Percentiles rank a stretch among this genome's conserved stretches.
phyloP scores from a whole-genome alignment of 177 flowering plant genomes.

The Viscum album region DNA sequence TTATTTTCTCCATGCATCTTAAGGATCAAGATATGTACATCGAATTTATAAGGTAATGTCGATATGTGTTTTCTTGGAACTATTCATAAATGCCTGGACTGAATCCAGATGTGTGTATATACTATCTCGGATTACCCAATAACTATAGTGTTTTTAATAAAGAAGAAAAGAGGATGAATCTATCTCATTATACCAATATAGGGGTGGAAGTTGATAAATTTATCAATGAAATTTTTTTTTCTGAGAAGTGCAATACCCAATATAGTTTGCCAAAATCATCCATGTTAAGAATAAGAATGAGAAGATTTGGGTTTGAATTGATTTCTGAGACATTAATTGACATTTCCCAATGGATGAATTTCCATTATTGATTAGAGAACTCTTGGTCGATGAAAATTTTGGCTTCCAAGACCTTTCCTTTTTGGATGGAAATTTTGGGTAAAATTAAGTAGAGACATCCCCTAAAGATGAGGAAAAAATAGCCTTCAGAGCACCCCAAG shows the following conservation, averaged over 20 bases:
- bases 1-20: too few relatives aligned
- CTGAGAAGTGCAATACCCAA: not conserved
- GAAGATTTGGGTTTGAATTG: not conserved
- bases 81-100: too few relatives aligned
- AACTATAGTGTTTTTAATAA: not conserved
- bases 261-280: not conserved
- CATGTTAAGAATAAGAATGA: not conserved
- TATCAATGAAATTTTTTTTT: not conserved
- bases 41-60: too few relatives aligned
- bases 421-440: too few relatives aligned
- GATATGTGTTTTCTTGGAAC: too few relatives aligned
- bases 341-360: not conserved
- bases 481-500: too few relatives aligned
- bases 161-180: not conserved
- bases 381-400: too few relatives aligned
- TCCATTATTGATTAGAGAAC: not conserved
- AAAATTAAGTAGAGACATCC: too few relatives aligned
- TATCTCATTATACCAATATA: not conserved
- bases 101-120: too few relatives aligned
- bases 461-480: too few relatives aligned
- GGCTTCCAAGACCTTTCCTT: too few relatives aligned
- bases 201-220: not conserved
- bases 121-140: too few relatives aligned
- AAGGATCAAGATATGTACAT: not conserved
- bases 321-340: not conserved